phyloP scores from a whole-genome alignment of 257 asterid species.

The Plantago ovata region DNA sequence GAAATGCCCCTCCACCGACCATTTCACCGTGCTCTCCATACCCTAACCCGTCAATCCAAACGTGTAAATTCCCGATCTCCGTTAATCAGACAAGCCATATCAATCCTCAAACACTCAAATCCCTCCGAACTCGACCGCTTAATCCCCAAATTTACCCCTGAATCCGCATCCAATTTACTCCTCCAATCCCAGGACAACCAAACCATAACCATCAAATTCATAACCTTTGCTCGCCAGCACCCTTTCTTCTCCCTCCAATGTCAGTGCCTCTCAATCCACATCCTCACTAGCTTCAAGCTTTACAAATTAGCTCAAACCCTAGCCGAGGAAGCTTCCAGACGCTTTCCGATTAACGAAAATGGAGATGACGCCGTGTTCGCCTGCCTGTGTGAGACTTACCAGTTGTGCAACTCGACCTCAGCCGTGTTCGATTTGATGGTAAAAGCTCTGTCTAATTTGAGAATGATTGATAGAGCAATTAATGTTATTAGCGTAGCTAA shows the following conservation, averaged over 20 bases:
- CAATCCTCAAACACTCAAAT: slow-evolving; percentile 54
- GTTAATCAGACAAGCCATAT: slow-evolving; percentile 44
- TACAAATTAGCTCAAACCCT: slow-evolving; percentile 64
- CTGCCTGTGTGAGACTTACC: slow-evolving; percentile 58
- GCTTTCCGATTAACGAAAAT: slow-evolving; percentile 27
- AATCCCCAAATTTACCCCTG: slow-evolving; percentile 57
- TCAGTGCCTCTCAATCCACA: slow-evolving; percentile 61
- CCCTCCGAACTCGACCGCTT: slow-evolving; percentile 47
- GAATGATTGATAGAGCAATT: slow-evolving; percentile 61
- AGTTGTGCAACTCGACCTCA: slow-evolving; percentile 67
- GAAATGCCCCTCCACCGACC: slow-evolving; percentile 36
- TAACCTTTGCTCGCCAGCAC: slow-evolving; percentile 55
- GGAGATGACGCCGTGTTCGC: slow-evolving; percentile 42
- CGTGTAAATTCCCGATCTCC: slow-evolving; percentile 18
- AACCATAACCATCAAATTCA: slow-evolving; percentile 44
- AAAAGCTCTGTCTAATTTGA: slow-evolving; percentile 55
- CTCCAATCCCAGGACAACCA: slow-evolving; percentile 52
- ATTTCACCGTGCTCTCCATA: slow-evolving; percentile 33
- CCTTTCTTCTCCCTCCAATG: slow-evolving; percentile 65
- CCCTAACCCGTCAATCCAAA: slow-evolving; percentile 24
- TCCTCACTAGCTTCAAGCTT: slow-evolving; percentile 74
- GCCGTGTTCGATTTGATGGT: slow-evolving; percentile 76
- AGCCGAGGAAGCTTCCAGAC: slow-evolving; percentile 46
- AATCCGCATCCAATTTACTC: slow-evolving; percentile 57
- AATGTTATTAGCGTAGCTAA: slow-evolving; percentile 45